Evolutionary conservation across 2,329 filamentous ascomycete genomes (phyloP).

Genomic region (Lachnellula arida): DNA sequence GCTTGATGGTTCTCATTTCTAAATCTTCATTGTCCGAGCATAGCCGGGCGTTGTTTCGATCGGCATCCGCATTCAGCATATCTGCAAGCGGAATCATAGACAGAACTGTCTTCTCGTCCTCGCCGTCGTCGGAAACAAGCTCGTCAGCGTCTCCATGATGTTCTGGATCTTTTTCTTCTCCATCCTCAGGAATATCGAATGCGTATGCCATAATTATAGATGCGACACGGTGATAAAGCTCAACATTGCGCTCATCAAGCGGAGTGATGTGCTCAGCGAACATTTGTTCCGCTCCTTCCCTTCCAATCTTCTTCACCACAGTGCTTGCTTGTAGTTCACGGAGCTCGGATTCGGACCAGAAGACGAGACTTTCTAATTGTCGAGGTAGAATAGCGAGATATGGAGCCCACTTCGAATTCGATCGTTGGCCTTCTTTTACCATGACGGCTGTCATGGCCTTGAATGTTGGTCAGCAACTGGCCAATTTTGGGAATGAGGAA

Average conservation of each 20-base stretch:
- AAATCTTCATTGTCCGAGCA: slow-evolving; percentile 37
- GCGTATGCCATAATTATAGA: slow-evolving; percentile 70
- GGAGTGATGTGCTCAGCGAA: slow-evolving; percentile 52
- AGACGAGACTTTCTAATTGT: slow-evolving; percentile 64
- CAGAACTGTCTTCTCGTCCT: slow-evolving; percentile 44
- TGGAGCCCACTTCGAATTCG: slow-evolving; percentile 37
- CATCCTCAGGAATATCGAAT: slow-evolving; percentile 52
- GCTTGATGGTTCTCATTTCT: slow-evolving; percentile 58
- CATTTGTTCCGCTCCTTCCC: slow-evolving; percentile 50
- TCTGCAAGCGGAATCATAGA: slow-evolving; percentile 70
- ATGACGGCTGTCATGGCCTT: slow-evolving; percentile 26
- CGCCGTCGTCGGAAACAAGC: slow-evolving; percentile 42
- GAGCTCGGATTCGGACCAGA: slow-evolving; percentile 59
- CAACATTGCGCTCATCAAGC: slow-evolving; percentile 39
- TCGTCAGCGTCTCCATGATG: slow-evolving; percentile 45
- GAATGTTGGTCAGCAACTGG: slow-evolving; percentile 8
- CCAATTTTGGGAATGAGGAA: not conserved
- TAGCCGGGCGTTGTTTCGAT: slow-evolving; percentile 55
- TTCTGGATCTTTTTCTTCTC: slow-evolving; percentile 34
- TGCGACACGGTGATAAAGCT: slow-evolving; percentile 57
- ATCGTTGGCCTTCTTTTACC: slow-evolving; percentile 14
- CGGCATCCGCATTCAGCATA: slow-evolving; percentile 64
- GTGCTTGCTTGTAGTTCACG: slow-evolving; percentile 58
- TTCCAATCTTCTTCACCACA: slow-evolving; percentile 61
- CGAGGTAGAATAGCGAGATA: slow-evolving; percentile 60